These are phyloP conservation scores for Penicillium canescens DNA, from an alignment of 495 filamentous ascomycete genomes.

Conservation along the genomic window DNA sequence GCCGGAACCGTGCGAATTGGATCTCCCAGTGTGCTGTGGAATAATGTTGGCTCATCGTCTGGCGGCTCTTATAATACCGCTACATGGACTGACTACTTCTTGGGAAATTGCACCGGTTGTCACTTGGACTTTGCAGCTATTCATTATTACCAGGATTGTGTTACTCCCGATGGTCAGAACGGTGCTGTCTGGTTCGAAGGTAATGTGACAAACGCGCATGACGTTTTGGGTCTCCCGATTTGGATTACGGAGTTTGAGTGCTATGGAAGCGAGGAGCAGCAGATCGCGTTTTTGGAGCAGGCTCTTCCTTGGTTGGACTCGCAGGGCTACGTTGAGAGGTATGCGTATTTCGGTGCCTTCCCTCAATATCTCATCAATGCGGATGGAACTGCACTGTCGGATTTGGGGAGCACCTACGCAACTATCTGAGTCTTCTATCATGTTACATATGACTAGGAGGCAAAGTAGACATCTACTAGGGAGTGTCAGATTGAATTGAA, in stretches of 20 bases:
- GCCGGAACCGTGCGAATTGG: slow-evolving; percentile 54
- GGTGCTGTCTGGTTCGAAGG: slow-evolving; percentile 43
- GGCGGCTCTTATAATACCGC: slow-evolving; percentile 43
- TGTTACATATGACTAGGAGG: no score
- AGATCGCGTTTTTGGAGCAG: slow-evolving; percentile 46
- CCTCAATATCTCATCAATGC: slow-evolving; percentile 12
- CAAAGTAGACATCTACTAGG: no score
- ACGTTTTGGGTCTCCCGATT: slow-evolving; percentile 49
- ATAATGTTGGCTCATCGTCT: slow-evolving; percentile 23
- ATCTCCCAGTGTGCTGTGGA: slow-evolving; percentile 68
- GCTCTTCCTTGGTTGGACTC: slow-evolving; percentile 61
- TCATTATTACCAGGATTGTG: slow-evolving; percentile 55
- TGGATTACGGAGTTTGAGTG: slow-evolving; percentile 72
- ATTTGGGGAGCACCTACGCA: slow-evolving; percentile 6
- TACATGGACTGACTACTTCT: slow-evolving; percentile 54
- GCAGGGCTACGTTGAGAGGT: slow-evolving; percentile 60
- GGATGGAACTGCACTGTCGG: slow-evolving; percentile 8
- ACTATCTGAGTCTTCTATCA: background rate
- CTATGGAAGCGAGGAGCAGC: slow-evolving; percentile 39
- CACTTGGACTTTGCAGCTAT: slow-evolving; percentile 58
- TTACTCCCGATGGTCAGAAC: slow-evolving; percentile 24
- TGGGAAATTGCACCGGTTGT: slow-evolving; percentile 55
- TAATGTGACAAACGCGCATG: slow-evolving; percentile 37
- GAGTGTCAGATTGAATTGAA: no score
- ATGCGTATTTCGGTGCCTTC: slow-evolving; percentile 59